phyloP scores from a whole-genome alignment of 2,329 filamentous ascomycete genomes.

The Xylariaceae sp. region DNA sequence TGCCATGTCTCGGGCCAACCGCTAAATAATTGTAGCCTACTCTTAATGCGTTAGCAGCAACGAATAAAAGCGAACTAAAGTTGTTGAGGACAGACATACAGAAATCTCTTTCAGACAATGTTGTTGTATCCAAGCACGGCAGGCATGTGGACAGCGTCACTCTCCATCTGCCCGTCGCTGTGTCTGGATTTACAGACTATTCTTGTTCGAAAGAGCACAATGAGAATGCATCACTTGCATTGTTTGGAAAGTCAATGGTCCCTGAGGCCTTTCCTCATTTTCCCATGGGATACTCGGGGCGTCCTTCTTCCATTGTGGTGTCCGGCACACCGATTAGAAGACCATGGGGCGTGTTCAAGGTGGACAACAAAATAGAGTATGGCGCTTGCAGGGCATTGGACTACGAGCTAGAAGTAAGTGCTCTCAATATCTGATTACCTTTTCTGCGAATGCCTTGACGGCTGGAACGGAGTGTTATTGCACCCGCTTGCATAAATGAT shows the following conservation, averaged over 20 bases:
- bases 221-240: conserved; percentile 42
- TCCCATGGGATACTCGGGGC: conserved; percentile 22
- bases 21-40: conserved; percentile 19
- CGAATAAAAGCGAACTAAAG: conserved; percentile 17
- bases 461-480: not conserved
- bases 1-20: not conserved
- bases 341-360: conserved; percentile 24
- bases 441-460: not conserved
- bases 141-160: conserved; percentile 38
- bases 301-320: conserved; percentile 24
- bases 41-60: conserved; percentile 22
- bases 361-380: conserved; percentile 21
- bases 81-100: conserved; percentile 22
- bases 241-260: conserved; percentile 22
- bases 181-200: conserved; percentile 57
- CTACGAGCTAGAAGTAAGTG: conserved; percentile 38
- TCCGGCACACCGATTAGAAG: conserved; percentile 27
- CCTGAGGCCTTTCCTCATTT: conserved; percentile 22
- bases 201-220: conserved; percentile 51
- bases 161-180: conserved; percentile 52
- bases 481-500: not conserved
- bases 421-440: not conserved
- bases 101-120: conserved; percentile 16
- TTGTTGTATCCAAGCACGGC: conserved; percentile 23
- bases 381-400: conserved; percentile 36